These are phyloP conservation scores for Fusarium tuaranense DNA, from an alignment of 2,329 filamentous ascomycete species.

Conservation along the genomic window DNA sequence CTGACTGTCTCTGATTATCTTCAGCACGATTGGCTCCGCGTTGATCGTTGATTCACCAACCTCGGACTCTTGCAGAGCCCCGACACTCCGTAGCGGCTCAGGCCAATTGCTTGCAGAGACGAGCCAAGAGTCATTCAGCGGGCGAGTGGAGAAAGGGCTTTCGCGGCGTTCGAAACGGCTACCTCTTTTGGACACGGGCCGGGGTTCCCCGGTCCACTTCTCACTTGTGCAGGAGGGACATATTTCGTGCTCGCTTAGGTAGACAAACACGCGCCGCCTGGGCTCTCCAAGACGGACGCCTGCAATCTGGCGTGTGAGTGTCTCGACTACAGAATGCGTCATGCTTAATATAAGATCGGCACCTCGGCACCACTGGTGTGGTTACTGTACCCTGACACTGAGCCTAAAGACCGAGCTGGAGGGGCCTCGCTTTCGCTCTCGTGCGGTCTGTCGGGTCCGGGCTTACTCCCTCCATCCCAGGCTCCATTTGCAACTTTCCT, in stretches of 20 bases:
- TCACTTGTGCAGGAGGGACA: not conserved
- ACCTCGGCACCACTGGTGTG: conserved; percentile 22
- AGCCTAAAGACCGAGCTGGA: no score
- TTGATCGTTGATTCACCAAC: not conserved
- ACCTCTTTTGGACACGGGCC: conserved; percentile 30
- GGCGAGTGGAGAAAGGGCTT: conserved; percentile 16
- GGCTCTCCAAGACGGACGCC: not conserved
- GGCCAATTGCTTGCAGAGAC: not conserved
- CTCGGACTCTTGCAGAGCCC: conserved; percentile 40
- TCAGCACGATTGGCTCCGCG: not conserved
- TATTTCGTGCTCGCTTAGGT: conserved; percentile 24
- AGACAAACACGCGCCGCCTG: not conserved
- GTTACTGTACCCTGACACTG: not conserved
- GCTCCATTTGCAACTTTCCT: not conserved
- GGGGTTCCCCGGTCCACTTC: not conserved
- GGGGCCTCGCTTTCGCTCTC: not conserved
- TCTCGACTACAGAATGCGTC: conserved; percentile 4
- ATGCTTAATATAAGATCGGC: conserved; percentile 26
- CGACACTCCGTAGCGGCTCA: conserved; percentile 32
- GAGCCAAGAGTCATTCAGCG: conserved; percentile 8
- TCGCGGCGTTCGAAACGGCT: conserved; percentile 38
- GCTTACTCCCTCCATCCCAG: not conserved
- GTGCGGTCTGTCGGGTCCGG: not conserved
- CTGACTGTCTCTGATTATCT: conserved; percentile 15
- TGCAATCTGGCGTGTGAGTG: conserved; percentile 4